These are phyloP conservation scores for Rauvolfia tetraphylla DNA, from an alignment of 257 asterid genomes.

Conservation along the genomic window DNA sequence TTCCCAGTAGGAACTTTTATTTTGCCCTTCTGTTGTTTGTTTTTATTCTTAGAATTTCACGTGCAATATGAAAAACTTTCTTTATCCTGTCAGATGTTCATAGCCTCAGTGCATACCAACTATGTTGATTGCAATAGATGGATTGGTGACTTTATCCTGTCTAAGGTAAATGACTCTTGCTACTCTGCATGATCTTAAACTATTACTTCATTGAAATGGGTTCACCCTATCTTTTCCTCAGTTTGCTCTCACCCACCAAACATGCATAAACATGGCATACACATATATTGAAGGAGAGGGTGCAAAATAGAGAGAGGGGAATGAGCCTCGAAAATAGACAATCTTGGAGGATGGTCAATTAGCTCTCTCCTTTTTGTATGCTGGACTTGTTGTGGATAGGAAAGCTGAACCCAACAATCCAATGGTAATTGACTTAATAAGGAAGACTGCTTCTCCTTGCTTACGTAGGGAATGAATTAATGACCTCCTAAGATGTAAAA, in stretches of 20 bases:
- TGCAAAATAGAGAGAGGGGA: neutral
- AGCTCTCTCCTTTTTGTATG: neutral
- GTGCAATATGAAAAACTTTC: conserved; percentile 17
- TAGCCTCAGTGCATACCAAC: conserved; percentile 91
- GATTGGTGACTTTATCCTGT: conserved; percentile 92
- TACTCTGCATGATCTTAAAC: neutral
- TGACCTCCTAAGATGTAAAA: neutral
- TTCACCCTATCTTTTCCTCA: neutral
- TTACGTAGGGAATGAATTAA: neutral
- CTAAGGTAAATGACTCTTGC: conserved; percentile 56
- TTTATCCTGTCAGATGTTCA: conserved; percentile 52
- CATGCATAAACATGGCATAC: neutral
- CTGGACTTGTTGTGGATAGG: neutral
- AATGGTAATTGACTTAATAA: neutral
- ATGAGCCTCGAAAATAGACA: neutral
- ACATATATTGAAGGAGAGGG: neutral
- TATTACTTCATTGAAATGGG: neutral
- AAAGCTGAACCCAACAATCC: neutral
- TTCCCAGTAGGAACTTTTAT: conserved; percentile 66
- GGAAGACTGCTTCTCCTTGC: neutral
- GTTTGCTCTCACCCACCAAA: neutral
- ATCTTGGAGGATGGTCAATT: neutral
- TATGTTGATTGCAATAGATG: conserved; percentile 96
- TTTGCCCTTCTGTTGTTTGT: conserved; percentile 8
- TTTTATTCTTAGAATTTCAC: conserved; percentile 2